Conservation (phyloP, 805 yeast genomes). For the Suhomyces tanzawaensis region DNA sequence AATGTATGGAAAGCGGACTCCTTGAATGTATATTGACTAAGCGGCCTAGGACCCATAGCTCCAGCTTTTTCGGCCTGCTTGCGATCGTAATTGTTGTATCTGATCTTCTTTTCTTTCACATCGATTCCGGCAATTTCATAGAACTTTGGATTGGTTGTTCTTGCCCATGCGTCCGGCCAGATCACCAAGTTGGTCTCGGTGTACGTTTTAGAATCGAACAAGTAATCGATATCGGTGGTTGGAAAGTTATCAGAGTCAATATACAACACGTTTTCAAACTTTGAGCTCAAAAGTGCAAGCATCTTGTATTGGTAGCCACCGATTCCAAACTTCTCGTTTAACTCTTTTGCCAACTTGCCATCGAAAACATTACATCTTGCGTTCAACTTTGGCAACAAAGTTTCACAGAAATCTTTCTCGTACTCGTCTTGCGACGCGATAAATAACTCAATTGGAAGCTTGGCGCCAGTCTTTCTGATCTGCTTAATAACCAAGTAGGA, state of each 20-base stretch:
- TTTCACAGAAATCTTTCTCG: constrained; percentile 47
- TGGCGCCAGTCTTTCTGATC: constrained; percentile 41
- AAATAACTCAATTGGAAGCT: constrained; percentile 51
- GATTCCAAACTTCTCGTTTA: constrained; percentile 21
- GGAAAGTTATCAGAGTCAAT: constrained; percentile 54
- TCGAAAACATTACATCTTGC: constrained; percentile 50
- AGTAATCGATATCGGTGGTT: constrained; percentile 38
- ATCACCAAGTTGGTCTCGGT: constrained; percentile 48
- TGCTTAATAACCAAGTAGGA: constrained; percentile 49
- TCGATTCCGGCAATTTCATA: constrained; percentile 50
- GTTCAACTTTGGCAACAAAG: constrained; percentile 39
- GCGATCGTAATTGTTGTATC: constrained; percentile 34
- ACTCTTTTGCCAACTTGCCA: constrained; percentile 14
- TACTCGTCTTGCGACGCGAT: constrained; percentile 44
- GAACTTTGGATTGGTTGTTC: constrained; percentile 61
- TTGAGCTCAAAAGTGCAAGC: constrained; percentile 62
- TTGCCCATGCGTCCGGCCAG: constrained; percentile 74
- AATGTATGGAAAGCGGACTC: constrained; percentile 56
- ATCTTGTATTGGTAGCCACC: constrained; percentile 53
- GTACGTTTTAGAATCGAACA: constrained; percentile 46
- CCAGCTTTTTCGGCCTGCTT: constrained; percentile 34
- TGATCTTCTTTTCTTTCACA: constrained; percentile 33
- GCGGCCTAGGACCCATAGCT: constrained; percentile 17
- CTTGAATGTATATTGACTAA: constrained; percentile 18
- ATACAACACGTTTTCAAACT: constrained; percentile 46